Evolutionary conservation across 2,329 filamentous ascomycete species (phyloP).

Genomic region (Clarireedia sp.): DNA sequence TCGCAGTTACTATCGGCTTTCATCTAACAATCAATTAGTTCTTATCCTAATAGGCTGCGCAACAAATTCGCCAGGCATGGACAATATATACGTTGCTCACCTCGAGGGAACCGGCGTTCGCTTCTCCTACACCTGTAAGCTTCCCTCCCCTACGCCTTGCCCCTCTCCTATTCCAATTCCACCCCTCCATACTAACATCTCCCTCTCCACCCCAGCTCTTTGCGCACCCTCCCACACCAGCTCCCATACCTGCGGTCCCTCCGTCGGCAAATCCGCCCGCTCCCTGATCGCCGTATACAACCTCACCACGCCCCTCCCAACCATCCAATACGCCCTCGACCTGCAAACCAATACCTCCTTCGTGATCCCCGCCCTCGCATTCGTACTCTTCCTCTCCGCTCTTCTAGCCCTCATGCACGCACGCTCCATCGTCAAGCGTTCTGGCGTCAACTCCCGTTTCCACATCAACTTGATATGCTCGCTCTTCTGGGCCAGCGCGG

Average conservation of each 20-base stretch:
- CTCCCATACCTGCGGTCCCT: neutral
- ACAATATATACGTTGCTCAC: neutral
- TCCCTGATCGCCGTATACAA: neutral
- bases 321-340: neutral
- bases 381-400: neutral
- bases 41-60: neutral
- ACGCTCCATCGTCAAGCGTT: neutral
- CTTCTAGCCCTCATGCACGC: neutral
- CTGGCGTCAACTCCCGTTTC: neutral
- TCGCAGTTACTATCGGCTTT: neutral
- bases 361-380: neutral
- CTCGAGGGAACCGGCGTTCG: neutral
- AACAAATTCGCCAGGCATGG: constrained; percentile 3
- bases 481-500: neutral
- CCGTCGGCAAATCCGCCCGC: neutral
- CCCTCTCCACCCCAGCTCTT: neutral
- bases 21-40: neutral
- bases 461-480: neutral
- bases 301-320: neutral
- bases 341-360: neutral
- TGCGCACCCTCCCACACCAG: neutral
- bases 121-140: constrained; percentile 5
- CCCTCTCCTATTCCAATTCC: neutral
- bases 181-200: neutral
- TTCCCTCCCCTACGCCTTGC: neutral